These are phyloP conservation scores for Peronosclerospora sorghi DNA, from an alignment of 352 stramenopile species.

Conservation along the genomic window DNA sequence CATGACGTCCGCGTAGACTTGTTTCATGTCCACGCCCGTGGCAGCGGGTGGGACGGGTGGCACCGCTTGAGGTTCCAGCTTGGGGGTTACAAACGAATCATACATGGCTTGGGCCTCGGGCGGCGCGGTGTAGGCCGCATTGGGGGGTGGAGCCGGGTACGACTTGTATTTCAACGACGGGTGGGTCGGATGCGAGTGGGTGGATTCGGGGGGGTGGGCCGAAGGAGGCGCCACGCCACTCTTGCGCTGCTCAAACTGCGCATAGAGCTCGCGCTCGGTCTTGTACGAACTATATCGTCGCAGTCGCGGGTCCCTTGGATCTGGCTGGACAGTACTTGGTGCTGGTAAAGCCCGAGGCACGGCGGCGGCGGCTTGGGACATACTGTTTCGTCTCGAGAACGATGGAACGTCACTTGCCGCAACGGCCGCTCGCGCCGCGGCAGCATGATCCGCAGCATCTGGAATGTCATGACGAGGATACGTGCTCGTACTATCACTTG, in stretches of 20 bases:
- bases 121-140: slow-evolving; percentile 23
- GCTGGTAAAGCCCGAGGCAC: slow-evolving; percentile 14
- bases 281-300: slow-evolving; percentile 69
- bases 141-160: slow-evolving; percentile 37
- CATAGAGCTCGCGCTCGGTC: slow-evolving; percentile 69
- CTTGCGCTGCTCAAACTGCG: slow-evolving; percentile 53
- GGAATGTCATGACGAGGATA: slow-evolving; percentile 8
- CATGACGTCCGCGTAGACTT: slow-evolving; percentile 76
- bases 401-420: slow-evolving; percentile 12
- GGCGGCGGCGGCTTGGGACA: slow-evolving; percentile 15
- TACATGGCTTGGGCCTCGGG: slow-evolving; percentile 31
- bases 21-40: slow-evolving; percentile 62
- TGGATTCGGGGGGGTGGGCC: slow-evolving; percentile 26
- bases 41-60: slow-evolving; percentile 44
- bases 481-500: slow-evolving; percentile 19
- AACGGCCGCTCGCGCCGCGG: slow-evolving; percentile 15
- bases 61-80: slow-evolving; percentile 22
- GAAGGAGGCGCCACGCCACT: slow-evolving; percentile 12
- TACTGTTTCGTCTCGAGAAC: slow-evolving; percentile 7
- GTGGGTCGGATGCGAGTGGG: slow-evolving; percentile 37
- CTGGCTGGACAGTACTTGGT: slow-evolving; percentile 15
- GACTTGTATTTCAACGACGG: slow-evolving; percentile 47
- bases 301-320: slow-evolving; percentile 57
- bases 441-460: slow-evolving; percentile 19
- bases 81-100: slow-evolving; percentile 30